Percentiles rank a stretch among this genome's conserved stretches.
These are phyloP conservation scores for Tulasnella sp. DNA, from an alignment of 768 basidiomycete genomes.

Conservation along the genomic window DNA sequence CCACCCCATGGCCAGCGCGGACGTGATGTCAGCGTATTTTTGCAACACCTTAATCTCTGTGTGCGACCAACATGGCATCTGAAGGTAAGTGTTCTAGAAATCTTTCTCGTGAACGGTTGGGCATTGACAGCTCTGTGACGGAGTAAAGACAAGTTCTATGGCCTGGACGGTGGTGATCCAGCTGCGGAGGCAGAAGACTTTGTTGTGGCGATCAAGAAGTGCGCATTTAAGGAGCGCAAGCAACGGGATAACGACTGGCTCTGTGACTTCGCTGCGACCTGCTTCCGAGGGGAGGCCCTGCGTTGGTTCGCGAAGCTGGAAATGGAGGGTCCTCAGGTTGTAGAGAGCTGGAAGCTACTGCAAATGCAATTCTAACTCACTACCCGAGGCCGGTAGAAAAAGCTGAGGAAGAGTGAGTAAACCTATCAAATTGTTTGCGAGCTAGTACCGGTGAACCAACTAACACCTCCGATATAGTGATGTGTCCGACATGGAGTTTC, in stretches of 20 bases:
- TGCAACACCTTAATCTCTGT: too few relatives aligned
- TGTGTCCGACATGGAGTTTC: background rate
- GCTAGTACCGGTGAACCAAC: background rate
- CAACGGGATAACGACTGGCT: constrained; percentile 5
- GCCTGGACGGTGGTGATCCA: background rate
- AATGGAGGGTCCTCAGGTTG: background rate
- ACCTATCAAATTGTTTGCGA: background rate
- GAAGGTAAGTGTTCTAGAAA: too few relatives aligned
- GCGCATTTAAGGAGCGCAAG: background rate
- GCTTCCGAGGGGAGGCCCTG: background rate
- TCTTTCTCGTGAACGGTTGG: too few relatives aligned
- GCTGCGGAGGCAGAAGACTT: background rate
- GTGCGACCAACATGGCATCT: too few relatives aligned
- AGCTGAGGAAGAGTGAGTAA: background rate
- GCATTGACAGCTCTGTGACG: too few relatives aligned
- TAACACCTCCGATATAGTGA: background rate
- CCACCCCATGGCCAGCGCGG: background rate
- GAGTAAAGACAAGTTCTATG: background rate
- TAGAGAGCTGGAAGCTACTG: background rate
- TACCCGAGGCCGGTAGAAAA: background rate
- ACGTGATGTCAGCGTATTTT: background rate
- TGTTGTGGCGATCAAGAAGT: background rate
- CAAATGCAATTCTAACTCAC: background rate
- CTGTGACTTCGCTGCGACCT: background rate
- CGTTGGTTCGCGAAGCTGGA: constrained; percentile 1